Evolutionary conservation across 345 rosid species (phyloP), one percentile per base, ranked within the genome.

Genomic region (Populus deltoides): DNA sequence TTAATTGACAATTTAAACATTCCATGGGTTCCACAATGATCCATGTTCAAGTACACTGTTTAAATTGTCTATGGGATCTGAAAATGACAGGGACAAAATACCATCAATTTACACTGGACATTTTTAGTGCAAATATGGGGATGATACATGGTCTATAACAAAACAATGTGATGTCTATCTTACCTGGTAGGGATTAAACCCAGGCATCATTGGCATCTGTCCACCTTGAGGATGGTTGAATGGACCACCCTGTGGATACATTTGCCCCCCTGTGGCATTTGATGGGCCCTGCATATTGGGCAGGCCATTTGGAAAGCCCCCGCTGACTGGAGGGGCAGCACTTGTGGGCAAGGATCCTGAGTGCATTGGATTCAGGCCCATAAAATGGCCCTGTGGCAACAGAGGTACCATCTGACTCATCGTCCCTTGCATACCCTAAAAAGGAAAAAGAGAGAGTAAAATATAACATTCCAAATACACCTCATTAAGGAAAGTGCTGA

Each of bases 101-200:
- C 16, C 16, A n/a, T 31, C 25, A 25, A 63, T 27, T 43, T 74
- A 24, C 57, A 63, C 15, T 45, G 22, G 8, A 16, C 11, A 16
- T 27, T 35, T 29, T 17, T 17, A 3, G 18, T 73, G 49, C 43
- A 57, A 57, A 57, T 31, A 17, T 68, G 15, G 71, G 10, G 71
- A 68, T 25, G 12, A 27, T 38, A 10, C 25, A 39, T 9, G 6
- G 35, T n/a, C 22, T 1, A 27, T n/a, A 36, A 24, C 53, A 43
- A n/a, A 59, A 43, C 18, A 41, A 39, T 36, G 41, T 35, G 25
- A 8, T 22, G 49, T 17, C 43, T 8, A 51, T 31, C 69, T 55
- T 82, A 89, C 97, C 97, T 93, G 98, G 83, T 85, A 96, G 16
- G 92, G 97, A 87, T 91, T 95, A 84, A 78, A 96, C 38, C 94